Evolutionary conservation across 805 yeast species (phyloP).

Genomic region (Blastobotrys mokoenaii): DNA sequence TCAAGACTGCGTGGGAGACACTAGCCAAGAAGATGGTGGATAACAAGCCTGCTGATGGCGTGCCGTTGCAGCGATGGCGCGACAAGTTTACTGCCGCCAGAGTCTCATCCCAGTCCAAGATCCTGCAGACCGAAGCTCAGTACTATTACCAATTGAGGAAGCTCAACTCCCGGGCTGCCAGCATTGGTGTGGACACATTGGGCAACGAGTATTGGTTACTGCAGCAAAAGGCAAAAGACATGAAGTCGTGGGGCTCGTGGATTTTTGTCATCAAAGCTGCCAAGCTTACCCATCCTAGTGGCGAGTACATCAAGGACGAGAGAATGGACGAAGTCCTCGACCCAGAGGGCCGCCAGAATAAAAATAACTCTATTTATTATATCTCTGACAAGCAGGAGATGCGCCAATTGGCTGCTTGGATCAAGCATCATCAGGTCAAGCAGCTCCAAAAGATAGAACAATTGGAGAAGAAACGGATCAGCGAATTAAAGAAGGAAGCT

Average conservation of each 20-base stretch:
- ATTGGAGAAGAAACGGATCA: no score
- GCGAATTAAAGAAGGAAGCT: no score
- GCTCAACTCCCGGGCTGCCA: constrained; percentile 25
- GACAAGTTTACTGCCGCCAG: constrained; percentile 22
- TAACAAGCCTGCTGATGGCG: constrained; percentile 17
- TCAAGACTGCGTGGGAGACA: constrained; percentile 19
- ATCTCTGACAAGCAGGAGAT: constrained; percentile 22
- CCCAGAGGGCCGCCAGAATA: not conserved
- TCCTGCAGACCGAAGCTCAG: constrained; percentile 23
- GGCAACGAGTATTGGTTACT: constrained; percentile 32
- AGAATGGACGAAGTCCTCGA: no score
- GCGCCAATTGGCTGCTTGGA: constrained; percentile 22
- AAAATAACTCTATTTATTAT: constrained; percentile 13
- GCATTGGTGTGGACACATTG: constrained; percentile 26
- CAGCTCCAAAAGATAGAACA: no score
- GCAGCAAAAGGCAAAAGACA: constrained; percentile 25
- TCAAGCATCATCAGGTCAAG: not conserved
- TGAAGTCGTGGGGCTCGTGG: constrained; percentile 29
- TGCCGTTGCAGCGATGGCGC: constrained; percentile 19
- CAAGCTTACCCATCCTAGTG: constrained; percentile 10
- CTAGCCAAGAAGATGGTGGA: constrained; percentile 17
- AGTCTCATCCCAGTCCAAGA: constrained; percentile 19
- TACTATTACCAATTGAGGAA: constrained; percentile 23
- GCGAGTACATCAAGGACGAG: not conserved
- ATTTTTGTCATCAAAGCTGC: constrained; percentile 22